Base-by-base conservation (phyloP, 805 yeast species). In the Pichia exigua region DNA sequence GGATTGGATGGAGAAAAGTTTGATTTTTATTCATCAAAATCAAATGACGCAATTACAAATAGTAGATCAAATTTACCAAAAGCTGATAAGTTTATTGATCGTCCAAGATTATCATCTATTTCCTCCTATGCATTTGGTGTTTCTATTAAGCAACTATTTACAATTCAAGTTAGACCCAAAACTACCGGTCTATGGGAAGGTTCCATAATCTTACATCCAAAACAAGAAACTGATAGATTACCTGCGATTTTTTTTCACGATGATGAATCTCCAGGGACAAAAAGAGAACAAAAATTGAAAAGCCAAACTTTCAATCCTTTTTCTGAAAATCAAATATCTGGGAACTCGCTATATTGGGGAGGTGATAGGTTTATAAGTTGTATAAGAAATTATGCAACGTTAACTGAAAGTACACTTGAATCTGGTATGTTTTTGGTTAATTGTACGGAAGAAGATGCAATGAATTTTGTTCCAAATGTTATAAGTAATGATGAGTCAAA, bases 241-340 rank as follows among this genome's bases (percentile, higher is more conserved):
- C 98, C 98, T 0, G 84, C 90, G 5, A 61, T 94, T 42, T 94
- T 91, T 66, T 91, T 94, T 72, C 99, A 94, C 67, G 99, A 94
- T 63, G 85, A 87, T 50, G 91, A 87, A 59, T 79, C 85, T 35
- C 83, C 87, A 8, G 85, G 92, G 42, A 88, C 96, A 0, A 70
- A 76, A 47, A 68, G 76, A 54, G 83, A 79, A 56, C 85, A 82
- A 56, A 76, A 78, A 47, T 63, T 78, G 49, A 76, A 83, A 49
- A 80, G 78, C 58, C 79, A 79, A 60, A 71, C 77, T 15, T 89
- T 91, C 64, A 87, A 85, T 53, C 90, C 95, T 0, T 91, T 89
- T 64, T 78, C 78, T 17, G 75, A 73, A 22, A 72, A 73, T 40
- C 66, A 71, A 1, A 73, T 72, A 26, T 76, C 74, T 38, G 65